Percentiles rank a stretch among this genome's conserved stretches.
phyloP scores from a whole-genome alignment of 2,329 filamentous ascomycete species.

The Thelonectria olida region DNA sequence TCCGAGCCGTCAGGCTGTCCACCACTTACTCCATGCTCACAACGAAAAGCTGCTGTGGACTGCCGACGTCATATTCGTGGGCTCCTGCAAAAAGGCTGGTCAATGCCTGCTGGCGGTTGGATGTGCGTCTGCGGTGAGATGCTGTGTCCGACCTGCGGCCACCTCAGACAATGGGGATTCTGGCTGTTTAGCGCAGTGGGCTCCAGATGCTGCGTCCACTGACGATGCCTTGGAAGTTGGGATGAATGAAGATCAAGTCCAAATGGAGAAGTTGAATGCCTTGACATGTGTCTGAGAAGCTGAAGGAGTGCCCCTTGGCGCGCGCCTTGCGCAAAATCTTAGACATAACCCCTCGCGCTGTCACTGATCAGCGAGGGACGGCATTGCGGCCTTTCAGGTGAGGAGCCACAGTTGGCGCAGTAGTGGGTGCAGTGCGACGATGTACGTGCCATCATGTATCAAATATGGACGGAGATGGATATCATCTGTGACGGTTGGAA shows the following conservation, averaged over 20 bases:
- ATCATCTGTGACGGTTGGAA: slow-evolving; percentile 1
- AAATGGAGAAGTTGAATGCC: slow-evolving; percentile 23
- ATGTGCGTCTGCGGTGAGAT: slow-evolving; percentile 32
- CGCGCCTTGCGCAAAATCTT: neutral
- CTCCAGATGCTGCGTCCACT: slow-evolving; percentile 15
- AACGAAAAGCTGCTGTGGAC: slow-evolving; percentile 20
- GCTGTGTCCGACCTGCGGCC: slow-evolving; percentile 21
- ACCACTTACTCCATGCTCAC: slow-evolving; percentile 21
- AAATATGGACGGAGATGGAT: slow-evolving; percentile 10
- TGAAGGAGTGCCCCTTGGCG: neutral
- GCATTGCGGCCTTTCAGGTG: slow-evolving; percentile 3
- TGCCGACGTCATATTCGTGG: slow-evolving; percentile 36
- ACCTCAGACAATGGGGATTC: no score
- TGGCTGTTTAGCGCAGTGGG: slow-evolving; percentile 32
- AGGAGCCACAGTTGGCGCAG: slow-evolving; percentile 14
- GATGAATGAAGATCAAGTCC: slow-evolving; percentile 36
- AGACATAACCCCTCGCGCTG: neutral
- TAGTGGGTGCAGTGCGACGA: slow-evolving; percentile 18
- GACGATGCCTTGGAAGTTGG: slow-evolving; percentile 34
- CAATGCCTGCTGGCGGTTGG: neutral
- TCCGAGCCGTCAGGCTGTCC: no score
- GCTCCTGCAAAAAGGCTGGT: neutral
- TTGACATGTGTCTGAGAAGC: slow-evolving; percentile 18
- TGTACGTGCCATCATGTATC: slow-evolving; percentile 17
- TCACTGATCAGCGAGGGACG: neutral